Percentiles rank a stretch among this genome's conserved stretches.
phyloP scores from a whole-genome alignment of 768 basidiomycete genomes.

The Clitopilus hobsonii region DNA sequence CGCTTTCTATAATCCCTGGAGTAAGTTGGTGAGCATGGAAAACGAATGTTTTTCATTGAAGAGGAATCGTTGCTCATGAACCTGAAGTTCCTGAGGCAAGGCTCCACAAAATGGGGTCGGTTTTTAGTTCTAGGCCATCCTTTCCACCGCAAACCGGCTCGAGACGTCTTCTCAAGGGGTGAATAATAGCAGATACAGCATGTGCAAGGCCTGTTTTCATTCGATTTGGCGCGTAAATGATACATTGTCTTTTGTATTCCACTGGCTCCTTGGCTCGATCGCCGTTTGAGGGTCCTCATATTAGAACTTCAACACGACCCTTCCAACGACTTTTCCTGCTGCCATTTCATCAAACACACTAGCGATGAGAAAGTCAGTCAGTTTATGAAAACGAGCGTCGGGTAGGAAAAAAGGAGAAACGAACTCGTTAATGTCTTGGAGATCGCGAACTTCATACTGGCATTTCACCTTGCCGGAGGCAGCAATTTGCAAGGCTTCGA shows the following conservation, averaged over 20 bases:
- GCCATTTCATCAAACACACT: conserved; percentile 24
- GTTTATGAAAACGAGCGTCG: conserved; percentile 1
- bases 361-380: neutral
- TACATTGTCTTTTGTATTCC: too few species aligned
- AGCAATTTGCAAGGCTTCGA: conserved; percentile 75
- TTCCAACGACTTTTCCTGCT: conserved; percentile 25
- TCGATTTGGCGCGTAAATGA: too few species aligned
- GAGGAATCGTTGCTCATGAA: too few species aligned
- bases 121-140: too few species aligned
- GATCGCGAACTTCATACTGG: conserved; percentile 36
- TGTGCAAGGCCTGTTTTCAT: neutral
- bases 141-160: too few species aligned
- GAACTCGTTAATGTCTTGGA: conserved; percentile 49
- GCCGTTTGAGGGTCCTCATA: neutral
- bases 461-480: conserved; percentile 65
- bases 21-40: too few species aligned
- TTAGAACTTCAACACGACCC: conserved; percentile 25
- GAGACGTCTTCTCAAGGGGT: too few species aligned
- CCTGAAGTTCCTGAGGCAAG: too few species aligned
- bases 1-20: too few species aligned
- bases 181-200: neutral
- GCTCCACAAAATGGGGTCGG: too few species aligned
- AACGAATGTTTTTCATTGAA: too few species aligned
- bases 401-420: conserved; percentile 13
- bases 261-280: neutral